Evolutionary conservation across 192 early-diverging fungal genomes (phyloP), one percentile per base, ranked within the genome.

Genomic region (Entomortierella lignicola): DNA sequence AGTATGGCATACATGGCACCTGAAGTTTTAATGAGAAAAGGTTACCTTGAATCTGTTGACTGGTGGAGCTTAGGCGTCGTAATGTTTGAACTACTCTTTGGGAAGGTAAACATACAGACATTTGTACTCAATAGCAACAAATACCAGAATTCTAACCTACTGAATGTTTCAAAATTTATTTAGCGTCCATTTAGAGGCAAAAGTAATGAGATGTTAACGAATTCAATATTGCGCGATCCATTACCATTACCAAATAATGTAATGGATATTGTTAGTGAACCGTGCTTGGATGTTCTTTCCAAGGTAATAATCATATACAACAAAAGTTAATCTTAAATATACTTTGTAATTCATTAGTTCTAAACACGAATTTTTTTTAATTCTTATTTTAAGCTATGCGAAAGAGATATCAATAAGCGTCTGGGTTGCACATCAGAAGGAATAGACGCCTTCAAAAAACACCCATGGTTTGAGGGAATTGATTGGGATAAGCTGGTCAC

Each of bases 1-100:
- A 91, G 88, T 71, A 89, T 93, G 89, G 93, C 93, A 11, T 96
- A 96, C 56, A 96, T 96, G 94, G 94, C 93, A 0, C 94, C 94
- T 8, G 93, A 95, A 63, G 87, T 95, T 34, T 68, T 95, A 21
- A 72, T 62, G 43, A 83, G 85, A 44, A 85, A 80, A 18, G 89
- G 87, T 17, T 90, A 89, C 37, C 63, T 82, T 26, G 51, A 79
- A 21, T 85, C 85, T 0, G 89, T 89, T 0, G 87, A 93, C 65
- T 93, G 93, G 93, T 96, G 94, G 94, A 92, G 92, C 58, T 67
- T 95, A 27, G 94, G 94, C 2, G 89, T 96, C 21, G 85, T 94
- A 29, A 72, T 90, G 62, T 96, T 90, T 66, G 94, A 96, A 65
- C 77, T 94, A 21, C 66, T 92, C 17, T 92, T 89, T 75, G 92